Evolutionary conservation across 208 protist species (phyloP).

Genomic region (Lotmaria passim): DNA sequence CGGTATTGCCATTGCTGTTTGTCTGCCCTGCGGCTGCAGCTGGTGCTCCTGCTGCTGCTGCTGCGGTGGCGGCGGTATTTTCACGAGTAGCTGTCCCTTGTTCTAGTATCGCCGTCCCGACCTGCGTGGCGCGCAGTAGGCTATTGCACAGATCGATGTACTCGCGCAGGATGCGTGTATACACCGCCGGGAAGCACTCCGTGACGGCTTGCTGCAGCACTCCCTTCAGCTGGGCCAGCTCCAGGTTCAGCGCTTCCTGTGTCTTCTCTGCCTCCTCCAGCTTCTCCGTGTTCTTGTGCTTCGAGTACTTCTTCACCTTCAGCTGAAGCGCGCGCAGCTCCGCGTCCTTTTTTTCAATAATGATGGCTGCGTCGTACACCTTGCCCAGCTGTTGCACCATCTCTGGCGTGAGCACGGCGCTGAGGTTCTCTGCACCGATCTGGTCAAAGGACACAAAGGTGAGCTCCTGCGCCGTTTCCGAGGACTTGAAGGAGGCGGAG

Average conservation of each 20-base stretch:
- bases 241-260: background rate
- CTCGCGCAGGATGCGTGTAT: slow-evolving; percentile 2
- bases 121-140: background rate
- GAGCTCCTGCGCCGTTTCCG: background rate
- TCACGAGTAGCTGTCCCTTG: background rate
- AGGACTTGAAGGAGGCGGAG: background rate
- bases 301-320: slow-evolving; percentile 20
- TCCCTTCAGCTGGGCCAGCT: background rate
- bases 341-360: background rate
- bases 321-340: background rate
- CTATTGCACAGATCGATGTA: slow-evolving; percentile 13
- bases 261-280: slow-evolving; percentile 6
- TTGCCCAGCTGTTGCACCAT: slow-evolving; percentile 1
- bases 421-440: slow-evolving; percentile 1
- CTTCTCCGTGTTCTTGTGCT: slow-evolving; percentile 9
- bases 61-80: no score
- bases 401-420: background rate
- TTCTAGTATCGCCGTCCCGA: background rate
- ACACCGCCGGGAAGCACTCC: background rate
- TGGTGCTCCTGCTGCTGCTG: background rate
- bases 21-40: background rate
- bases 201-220: background rate
- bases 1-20: no score
- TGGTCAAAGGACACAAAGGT: slow-evolving; percentile 5
- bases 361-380: background rate